A percentile compares a stretch with the other conserved stretches of the same genome.
Evolutionary conservation across 768 basidiomycete genomes (phyloP).

Genomic region (Termitomyces sp.): DNA sequence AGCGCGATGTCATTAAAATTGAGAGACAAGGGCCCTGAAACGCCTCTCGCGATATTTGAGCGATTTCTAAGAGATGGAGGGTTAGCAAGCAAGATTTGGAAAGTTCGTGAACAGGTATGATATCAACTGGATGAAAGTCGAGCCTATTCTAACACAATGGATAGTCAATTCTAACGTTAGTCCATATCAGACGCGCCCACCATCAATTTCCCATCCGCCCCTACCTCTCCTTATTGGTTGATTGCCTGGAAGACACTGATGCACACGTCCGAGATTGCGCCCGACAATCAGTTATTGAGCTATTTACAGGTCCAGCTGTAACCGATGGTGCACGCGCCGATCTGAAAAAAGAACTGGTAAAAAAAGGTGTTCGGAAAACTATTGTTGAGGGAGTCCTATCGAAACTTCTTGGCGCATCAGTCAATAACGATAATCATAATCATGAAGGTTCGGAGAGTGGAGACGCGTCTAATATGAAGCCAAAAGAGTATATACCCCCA

Average conservation of each 20-base stretch:
- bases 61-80: conserved; percentile 66
- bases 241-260: conserved; percentile 86
- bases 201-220: conserved; percentile 75
- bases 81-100: conserved; percentile 77
- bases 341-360: conserved; percentile 86
- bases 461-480: conserved; percentile 31
- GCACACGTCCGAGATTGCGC: conserved; percentile 85
- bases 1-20: conserved; percentile 40
- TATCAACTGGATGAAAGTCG: not conserved
- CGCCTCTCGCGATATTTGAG: conserved; percentile 66
- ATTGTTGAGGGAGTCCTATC: conserved; percentile 77
- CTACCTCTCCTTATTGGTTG: conserved; percentile 76
- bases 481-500: conserved; percentile 69
- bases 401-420: conserved; percentile 49
- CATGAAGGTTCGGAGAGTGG: conserved; percentile 57
- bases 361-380: conserved; percentile 80
- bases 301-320: conserved; percentile 81
- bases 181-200: conserved; percentile 65
- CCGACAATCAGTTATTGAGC: conserved; percentile 68
- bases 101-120: conserved; percentile 79
- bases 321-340: conserved; percentile 87
- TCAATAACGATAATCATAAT: conserved; percentile 39
- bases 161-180: conserved; percentile 61
- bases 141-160: not conserved
- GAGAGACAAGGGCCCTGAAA: conserved; percentile 59